Percentiles rank a stretch among this genome's conserved stretches.
phyloP scores from a whole-genome alignment of 768 basidiomycete species.

The Ramaria rubella region DNA sequence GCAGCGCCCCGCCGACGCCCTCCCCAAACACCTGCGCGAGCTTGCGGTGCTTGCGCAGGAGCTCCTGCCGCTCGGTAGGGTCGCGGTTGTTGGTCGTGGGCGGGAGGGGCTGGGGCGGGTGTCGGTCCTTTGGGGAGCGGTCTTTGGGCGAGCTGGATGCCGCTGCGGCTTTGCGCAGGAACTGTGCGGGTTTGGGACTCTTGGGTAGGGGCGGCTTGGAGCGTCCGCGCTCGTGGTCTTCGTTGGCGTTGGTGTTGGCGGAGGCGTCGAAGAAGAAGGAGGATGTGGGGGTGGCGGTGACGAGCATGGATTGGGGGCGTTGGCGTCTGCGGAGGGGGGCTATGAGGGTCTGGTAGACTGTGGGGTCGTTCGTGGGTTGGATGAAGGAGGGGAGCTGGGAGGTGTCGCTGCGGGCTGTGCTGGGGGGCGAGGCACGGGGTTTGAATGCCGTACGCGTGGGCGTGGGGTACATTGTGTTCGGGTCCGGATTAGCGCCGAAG shows the following conservation, averaged over 20 bases:
- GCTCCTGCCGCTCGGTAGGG: constrained; percentile 60
- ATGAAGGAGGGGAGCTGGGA: constrained; percentile 2
- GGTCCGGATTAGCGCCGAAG: background rate
- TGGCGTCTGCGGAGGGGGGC: background rate
- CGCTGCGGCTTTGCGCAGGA: background rate
- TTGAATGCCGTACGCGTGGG: background rate
- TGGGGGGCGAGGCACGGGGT: background rate
- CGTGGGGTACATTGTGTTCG: constrained; percentile 7
- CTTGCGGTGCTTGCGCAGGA: constrained; percentile 68
- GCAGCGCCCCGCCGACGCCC: constrained; percentile 39
- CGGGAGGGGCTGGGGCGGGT: constrained; percentile 30
- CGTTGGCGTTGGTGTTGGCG: background rate
- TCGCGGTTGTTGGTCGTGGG: constrained; percentile 64
- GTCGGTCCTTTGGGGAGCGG: background rate
- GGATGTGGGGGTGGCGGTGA: background rate
- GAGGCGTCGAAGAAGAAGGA: background rate
- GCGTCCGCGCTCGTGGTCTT: no score
- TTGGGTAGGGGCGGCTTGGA: background rate
- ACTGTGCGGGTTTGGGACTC: background rate
- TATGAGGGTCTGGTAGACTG: background rate
- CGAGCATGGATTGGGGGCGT: background rate
- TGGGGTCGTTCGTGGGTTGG: background rate
- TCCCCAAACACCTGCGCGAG: constrained; percentile 75
- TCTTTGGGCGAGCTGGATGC: background rate
- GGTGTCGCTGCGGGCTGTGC: background rate